Evolutionary conservation across 2,329 filamentous ascomycete genomes (phyloP), one percentile per base, ranked within the genome.

Genomic region (Hirsutella thompsonii): DNA sequence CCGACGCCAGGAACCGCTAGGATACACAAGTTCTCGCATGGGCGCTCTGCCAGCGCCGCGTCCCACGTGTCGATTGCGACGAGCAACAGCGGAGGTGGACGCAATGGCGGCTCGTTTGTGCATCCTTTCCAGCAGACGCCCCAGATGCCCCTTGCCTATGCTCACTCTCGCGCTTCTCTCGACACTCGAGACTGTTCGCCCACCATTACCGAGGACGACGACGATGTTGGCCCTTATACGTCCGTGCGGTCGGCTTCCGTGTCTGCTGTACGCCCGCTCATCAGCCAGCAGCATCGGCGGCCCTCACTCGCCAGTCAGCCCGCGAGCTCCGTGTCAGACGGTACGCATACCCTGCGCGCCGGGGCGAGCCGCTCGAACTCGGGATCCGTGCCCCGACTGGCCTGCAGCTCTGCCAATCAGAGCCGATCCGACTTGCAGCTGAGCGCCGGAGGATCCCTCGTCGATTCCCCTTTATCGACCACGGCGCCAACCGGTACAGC

Each of bases 81-180:
- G 20, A 68, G 67, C 38, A 69, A 63, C 46, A 78, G 73, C 49
- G 66, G 58, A 38, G 45, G 36, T 8, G 36, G 23, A 5, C 46
- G 60, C 40, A 64, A 70, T 43, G 62, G 61, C 43, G 64, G 65
- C 43, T 59, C 65, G 26, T 80, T 81, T 52, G 67, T 79, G 18
- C 77, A 81, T 52, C 76, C 77, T 20, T 80, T 79, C 48, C 74
- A 79, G 53, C 77, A 80, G 58, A 78, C 66, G 8, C 77, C 77
- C 26, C 68, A 73, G 33, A 74, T 74, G 1, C 71, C 73, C 8
- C 52, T 77, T 45, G 70, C 72, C 20, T 77, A 76, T 54, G 68
- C 72, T 47, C 73, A 72, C 54, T 75, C 74, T 8, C 57, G 72
- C 35, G 64, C 68, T 14, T 74, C 70, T 2, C 61, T 75, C 40